Conservation (phyloP, 1,139 yeast species). For the Pichia sorboxylosa region DNA sequence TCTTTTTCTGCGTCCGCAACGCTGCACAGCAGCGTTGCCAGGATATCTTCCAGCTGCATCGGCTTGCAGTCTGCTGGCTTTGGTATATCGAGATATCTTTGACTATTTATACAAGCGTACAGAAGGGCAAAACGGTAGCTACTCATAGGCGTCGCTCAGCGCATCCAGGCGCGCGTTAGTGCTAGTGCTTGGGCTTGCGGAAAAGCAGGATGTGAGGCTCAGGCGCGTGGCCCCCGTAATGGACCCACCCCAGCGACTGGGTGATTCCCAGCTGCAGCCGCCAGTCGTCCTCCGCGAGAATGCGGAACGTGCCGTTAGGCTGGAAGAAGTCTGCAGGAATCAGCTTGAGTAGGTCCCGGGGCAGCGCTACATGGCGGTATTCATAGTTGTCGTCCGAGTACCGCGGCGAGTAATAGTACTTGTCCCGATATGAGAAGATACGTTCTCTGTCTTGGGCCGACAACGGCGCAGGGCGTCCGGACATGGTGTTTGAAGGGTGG, state of each 20-base stretch:
- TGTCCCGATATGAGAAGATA: conserved; percentile 82
- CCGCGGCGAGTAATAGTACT: conserved; percentile 86
- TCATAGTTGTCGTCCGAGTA: conserved; percentile 84
- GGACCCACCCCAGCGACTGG: conserved; percentile 96
- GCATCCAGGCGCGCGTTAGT: no score
- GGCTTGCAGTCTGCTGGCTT: no score
- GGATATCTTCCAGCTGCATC: no score
- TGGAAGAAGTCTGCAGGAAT: conserved; percentile 89
- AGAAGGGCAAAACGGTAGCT: no score
- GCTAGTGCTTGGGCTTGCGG: conserved; percentile 40
- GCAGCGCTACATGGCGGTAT: conserved; percentile 91
- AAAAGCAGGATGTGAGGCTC: conserved; percentile 94
- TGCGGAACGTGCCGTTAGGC: conserved; percentile 87
- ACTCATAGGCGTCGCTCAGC: no score
- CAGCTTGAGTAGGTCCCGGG: conserved; percentile 88
- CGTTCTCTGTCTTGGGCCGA: conserved; percentile 78
- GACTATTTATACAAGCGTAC: no score
- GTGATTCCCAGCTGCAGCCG: conserved; percentile 88
- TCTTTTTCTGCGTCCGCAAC: no score
- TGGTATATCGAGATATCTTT: no score
- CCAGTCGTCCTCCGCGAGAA: conserved; percentile 94
- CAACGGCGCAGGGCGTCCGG: conserved; percentile 68
- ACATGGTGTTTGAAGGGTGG: no score
- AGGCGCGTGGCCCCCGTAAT: conserved; percentile 96
- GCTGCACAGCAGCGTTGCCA: no score